Evolutionary conservation across 2,329 filamentous ascomycete genomes (phyloP).

Genomic region (Grosmannia clavigera): DNA sequence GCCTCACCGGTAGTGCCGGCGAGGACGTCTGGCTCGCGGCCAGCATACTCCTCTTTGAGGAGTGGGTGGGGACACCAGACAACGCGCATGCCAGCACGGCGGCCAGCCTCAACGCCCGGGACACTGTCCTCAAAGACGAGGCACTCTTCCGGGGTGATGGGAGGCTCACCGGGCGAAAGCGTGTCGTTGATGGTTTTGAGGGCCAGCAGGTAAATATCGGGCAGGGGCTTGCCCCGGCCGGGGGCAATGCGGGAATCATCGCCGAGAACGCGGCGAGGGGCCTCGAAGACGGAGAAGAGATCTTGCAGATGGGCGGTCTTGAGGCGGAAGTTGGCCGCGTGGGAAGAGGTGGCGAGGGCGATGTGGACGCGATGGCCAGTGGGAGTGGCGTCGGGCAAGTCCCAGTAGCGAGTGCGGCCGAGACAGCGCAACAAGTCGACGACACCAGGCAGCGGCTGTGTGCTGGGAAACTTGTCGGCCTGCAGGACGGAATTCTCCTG

Average conservation of each 20-base stretch:
- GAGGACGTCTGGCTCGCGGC: slow-evolving; percentile 67
- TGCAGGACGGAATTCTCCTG: slow-evolving; percentile 51
- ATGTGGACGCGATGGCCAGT: slow-evolving; percentile 47
- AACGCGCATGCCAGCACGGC: slow-evolving; percentile 87
- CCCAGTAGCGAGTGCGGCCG: slow-evolving; percentile 37
- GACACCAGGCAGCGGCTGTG: slow-evolving; percentile 72
- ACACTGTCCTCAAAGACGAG: slow-evolving; percentile 95
- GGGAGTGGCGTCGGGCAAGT: slow-evolving; percentile 13
- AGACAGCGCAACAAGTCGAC: slow-evolving; percentile 52
- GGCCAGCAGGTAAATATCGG: slow-evolving; percentile 87
- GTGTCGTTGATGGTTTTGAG: slow-evolving; percentile 72
- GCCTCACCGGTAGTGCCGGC: slow-evolving; percentile 69
- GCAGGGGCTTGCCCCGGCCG: slow-evolving; percentile 85
- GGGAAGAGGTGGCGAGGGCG: slow-evolving; percentile 75
- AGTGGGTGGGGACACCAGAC: slow-evolving; percentile 83
- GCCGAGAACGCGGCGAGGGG: slow-evolving; percentile 64
- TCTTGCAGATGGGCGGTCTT: slow-evolving; percentile 56
- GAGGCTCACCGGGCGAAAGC: slow-evolving; percentile 46
- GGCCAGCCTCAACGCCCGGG: slow-evolving; percentile 79
- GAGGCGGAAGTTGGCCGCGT: slow-evolving; percentile 57
- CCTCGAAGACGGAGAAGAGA: slow-evolving; percentile 53
- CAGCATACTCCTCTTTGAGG: slow-evolving; percentile 62
- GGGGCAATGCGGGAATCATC: slow-evolving; percentile 67
- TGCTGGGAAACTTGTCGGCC: slow-evolving; percentile 55
- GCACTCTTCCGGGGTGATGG: slow-evolving; percentile 72